Base-by-base conservation (phyloP, 2,329 filamentous ascomycete genomes). In the Cercospora citrullina region DNA sequence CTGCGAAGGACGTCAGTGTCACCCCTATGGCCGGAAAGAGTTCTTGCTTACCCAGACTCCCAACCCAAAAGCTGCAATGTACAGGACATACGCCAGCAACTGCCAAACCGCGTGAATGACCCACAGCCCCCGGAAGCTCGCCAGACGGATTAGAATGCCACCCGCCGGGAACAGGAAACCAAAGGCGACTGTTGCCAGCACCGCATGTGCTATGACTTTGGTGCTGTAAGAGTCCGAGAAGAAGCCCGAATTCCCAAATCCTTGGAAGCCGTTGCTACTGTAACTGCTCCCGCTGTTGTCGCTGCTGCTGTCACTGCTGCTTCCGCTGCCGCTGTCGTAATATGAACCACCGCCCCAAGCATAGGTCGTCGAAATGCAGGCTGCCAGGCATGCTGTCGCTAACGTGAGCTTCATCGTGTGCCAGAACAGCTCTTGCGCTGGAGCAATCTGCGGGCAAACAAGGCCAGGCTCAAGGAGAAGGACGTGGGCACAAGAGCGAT, bases 41-140 rank as follows among this genome's bases (percentile, higher is more conserved):
- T 5, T 59, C 12, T 23, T 23, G 51, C 69, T 60, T 68, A 72
- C 71, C 30, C 81, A 82, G 28, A 87, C 75, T 4, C 86, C 86
- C 0, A 87, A 74, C 1, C 81, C 85, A 60, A 86, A 81, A 0
- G 83, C 86, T 2, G 81, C 81, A 63, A 85, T 81, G 63, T 81
- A 83, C 33, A 86, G 70, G 3, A 82, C 60, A 65, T 86, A 81
- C 2, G 82, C 82, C 64, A 86, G 77, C 2, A 83, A 66, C 70
- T 88, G 86, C 64, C 85, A 79, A 0, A 77, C 74, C n/a, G 78
- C 82, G 63, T 84, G 82, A 9, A 83, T 73, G 76, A 80, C 80
- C 57, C 82, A 75, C 5, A 83, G 72, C 5, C 81, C 81, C 1
- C 80, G 78, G 72, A 84, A 83, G 4, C 80, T 82, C 3, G 78